These are phyloP conservation scores for Candida maltosa DNA, from an alignment of 805 yeast species.

Conservation along the genomic window DNA sequence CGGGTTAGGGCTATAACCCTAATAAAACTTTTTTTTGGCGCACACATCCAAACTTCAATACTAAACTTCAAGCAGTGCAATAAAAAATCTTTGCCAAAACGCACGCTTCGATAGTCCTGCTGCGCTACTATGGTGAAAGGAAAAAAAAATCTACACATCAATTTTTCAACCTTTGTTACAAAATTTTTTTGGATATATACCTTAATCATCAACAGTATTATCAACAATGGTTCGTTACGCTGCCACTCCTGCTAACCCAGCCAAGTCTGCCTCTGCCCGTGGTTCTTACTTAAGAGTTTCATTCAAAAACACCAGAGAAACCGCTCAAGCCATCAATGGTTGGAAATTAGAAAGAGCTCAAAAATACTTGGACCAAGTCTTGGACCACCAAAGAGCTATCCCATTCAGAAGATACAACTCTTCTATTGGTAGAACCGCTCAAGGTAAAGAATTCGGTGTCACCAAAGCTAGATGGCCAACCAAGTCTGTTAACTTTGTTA, in stretches of 20 bases:
- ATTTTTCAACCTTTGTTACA: no score
- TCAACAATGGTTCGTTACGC: conserved; percentile 95
- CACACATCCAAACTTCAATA: no score
- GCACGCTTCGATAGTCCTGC: no score
- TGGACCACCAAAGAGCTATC: conserved; percentile 98
- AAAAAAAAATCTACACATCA: background rate
- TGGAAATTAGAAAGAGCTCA: conserved; percentile 97
- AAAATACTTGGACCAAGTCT: conserved; percentile 90
- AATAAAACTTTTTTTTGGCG: no score
- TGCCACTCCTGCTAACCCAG: conserved; percentile 98
- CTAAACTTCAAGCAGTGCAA: no score
- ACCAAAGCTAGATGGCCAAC: conserved; percentile 99
- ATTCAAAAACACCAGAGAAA: conserved; percentile 99
- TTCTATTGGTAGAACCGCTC: conserved; percentile 98
- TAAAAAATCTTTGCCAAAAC: no score
- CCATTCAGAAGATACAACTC: conserved; percentile 98
- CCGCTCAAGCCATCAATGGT: conserved; percentile 97
- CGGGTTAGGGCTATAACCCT: no score
- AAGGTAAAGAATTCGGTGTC: conserved; percentile 99
- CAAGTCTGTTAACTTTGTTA: conserved; percentile 93
- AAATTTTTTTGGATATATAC: no score
- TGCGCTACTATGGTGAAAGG: no score
- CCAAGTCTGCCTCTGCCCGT: conserved; percentile 98
- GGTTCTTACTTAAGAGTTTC: conserved; percentile 99
- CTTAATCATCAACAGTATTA: conserved; percentile 1